A percentile compares a stretch with the other conserved stretches of the same genome.
Conservation (phyloP, 1,284 basidiomycete genomes). For the Cutaneotrichosporon cavernicola region DNA sequence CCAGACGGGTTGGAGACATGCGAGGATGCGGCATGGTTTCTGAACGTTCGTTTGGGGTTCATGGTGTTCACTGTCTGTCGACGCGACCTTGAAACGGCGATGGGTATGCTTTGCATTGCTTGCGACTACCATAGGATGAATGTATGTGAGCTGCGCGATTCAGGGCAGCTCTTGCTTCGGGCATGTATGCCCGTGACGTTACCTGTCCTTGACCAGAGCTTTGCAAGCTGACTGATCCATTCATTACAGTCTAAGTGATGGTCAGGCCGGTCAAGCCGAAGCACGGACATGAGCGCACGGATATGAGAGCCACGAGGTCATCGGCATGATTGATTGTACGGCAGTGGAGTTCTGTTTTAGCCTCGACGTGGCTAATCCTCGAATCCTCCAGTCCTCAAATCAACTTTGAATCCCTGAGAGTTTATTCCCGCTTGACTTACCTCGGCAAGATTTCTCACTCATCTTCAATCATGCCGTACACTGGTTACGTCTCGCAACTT, state of each 20-base stretch:
- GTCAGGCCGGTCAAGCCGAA: background rate
- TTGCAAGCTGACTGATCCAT: background rate
- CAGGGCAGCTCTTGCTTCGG: background rate
- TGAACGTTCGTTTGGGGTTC: background rate
- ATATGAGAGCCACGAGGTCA: background rate
- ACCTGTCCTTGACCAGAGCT: background rate
- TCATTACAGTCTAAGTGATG: background rate
- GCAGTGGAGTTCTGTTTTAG: background rate
- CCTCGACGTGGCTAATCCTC: too few species aligned
- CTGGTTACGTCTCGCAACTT: conserved; percentile 6
- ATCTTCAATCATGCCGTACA: conserved; percentile 12
- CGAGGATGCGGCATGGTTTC: background rate
- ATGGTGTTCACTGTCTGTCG: background rate
- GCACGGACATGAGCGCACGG: background rate
- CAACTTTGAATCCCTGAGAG: background rate
- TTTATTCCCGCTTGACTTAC: conserved; percentile 3
- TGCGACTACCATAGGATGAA: too few species aligned
- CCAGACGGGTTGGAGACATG: background rate
- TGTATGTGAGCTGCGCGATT: background rate
- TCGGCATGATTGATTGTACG: background rate
- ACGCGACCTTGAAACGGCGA: background rate
- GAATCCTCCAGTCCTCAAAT: background rate
- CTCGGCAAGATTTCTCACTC: conserved; percentile 2
- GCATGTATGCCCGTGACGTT: background rate
- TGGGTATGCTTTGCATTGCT: background rate